Evolutionary conservation across 345 rosid genomes (phyloP).

Genomic region (Boechera stricta): DNA sequence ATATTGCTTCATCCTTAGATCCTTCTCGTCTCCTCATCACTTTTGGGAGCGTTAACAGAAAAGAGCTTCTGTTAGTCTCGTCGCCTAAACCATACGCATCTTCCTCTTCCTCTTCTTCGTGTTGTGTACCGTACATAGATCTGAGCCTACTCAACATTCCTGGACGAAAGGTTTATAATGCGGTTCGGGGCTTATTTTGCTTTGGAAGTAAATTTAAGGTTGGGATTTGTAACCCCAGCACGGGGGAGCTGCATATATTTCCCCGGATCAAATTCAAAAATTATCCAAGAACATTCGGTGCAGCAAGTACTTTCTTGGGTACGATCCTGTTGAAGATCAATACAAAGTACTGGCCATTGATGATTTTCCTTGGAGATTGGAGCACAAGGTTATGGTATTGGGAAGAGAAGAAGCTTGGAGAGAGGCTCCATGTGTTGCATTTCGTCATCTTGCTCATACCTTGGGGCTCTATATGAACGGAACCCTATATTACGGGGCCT

Average conservation of each 20-base stretch:
- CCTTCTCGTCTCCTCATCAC: not conserved
- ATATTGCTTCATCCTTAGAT: not conserved
- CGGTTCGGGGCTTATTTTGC: not conserved
- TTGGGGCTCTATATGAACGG: constrained; percentile 19
- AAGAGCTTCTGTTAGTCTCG: not conserved
- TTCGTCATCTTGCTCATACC: not conserved
- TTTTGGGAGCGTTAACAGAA: not conserved
- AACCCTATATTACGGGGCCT: constrained; percentile 7
- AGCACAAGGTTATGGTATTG: not conserved
- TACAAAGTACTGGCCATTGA: constrained; percentile 24
- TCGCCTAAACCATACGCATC: not conserved
- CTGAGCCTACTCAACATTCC: not conserved
- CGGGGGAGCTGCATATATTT: not conserved
- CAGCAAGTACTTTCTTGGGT: not conserved
- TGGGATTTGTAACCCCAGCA: constrained; percentile 20
- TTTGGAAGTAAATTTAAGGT: not conserved
- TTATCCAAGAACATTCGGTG: fast-evolving
- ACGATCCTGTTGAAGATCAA: constrained; percentile 14
- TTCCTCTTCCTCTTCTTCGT: not conserved
- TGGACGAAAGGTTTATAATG: not conserved
- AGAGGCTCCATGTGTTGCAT: constrained; percentile 6
- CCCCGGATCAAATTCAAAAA: not conserved
- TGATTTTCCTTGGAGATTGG: not conserved
- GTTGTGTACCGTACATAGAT: not conserved
- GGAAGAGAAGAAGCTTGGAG: constrained; percentile 18